Evolutionary conservation across 495 filamentous ascomycete genomes (phyloP), one percentile per base, ranked within the genome.

Genomic region (Aspergillus indologenus): DNA sequence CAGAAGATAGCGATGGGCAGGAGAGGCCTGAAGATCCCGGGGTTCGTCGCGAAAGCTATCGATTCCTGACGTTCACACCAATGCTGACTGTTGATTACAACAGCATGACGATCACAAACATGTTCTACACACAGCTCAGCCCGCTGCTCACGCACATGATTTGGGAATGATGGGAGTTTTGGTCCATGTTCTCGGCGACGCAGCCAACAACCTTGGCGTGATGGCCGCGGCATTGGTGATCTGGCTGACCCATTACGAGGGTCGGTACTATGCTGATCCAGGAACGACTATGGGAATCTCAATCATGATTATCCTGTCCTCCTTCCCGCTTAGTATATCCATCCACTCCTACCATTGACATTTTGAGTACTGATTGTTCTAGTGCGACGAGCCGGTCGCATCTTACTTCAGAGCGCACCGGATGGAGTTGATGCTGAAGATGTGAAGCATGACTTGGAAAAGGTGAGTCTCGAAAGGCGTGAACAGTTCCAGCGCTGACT

Each of bases 351-450:
- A n/a, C 14, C 4, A n/a, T 4, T 14, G 15, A 2, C 20, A 8
- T 4, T 22, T 26, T 17, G 17, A 17, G 49, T 46, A 14, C 23
- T 19, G 48, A 11, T 21, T 46, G 1, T 26, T 31, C 2, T 43
- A 74, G 75, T 78, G 6, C 68, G 62, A 58, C 63, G 66, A 21
- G 63, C 64, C 21, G 73, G 78, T 6, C 43, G 50, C 1, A 91
- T 95, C 45, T 82, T 95, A 7, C 83, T 96, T 0, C 87, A 95
- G 71, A 90, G 88, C 23, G 90, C 88, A 0, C 91, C 91, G 0
- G 82, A 84, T 19, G 85, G 87, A 43, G 85, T 96, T 63, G 80
- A 85, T 42, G 76, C 89, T 48, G 83, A 86, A 52, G 85, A 93
- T 56, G 86, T 96, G 66, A 85, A 87, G 59, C 82, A 87, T 55